Evolutionary conservation across 495 filamentous ascomycete species (phyloP), one percentile per base, ranked within the genome.

Genomic region (Penicillium robsamsonii): DNA sequence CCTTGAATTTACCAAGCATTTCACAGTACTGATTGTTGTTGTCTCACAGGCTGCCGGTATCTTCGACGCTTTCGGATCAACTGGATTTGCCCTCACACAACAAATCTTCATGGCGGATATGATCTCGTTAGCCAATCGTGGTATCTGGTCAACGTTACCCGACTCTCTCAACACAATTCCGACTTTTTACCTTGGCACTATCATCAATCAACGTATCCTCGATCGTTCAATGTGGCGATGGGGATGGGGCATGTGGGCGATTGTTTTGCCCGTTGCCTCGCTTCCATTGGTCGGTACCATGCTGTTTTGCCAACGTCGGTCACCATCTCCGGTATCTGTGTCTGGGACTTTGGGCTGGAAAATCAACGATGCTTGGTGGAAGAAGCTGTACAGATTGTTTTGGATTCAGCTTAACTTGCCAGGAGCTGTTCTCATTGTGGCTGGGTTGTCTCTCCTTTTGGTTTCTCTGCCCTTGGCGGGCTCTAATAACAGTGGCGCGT

Each of bases 401-500:
- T 68, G 62, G 65, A 29, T 61, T 27, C 51, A 68, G 30, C 48
- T 68, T 0, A 62, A 68, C 20, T 40, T 58, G 11, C 60, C 62
- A 3, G 65, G 62, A 3, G 65, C 50, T 9, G 17, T 65, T 2
- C 59, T 68, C 2, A 49, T 68, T 0, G 25, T 68, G 6, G 46
- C 58, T 10, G 65, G 65, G 0, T 53, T 68, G 12, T 68, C 62
- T 12, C 57, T 68, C 7, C 53, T 68, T 29, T 55, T 68, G 4
- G 48, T 68, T 20, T 62, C 65, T 7, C 20, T 68, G 7, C 62
- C 65, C 0, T 50, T 68, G 13, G 65, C 65, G 0, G 65, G 65
- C 0, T 52, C 65, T 9, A 58, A 53, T 2, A 68, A 68, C 40
- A 63, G 59, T 27, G 51, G 87, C 52, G 55, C 70, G 1, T 92